These are phyloP conservation scores for Alternaria infectoria DNA, from an alignment of 2,329 filamentous ascomycete species.

Conservation along the genomic window DNA sequence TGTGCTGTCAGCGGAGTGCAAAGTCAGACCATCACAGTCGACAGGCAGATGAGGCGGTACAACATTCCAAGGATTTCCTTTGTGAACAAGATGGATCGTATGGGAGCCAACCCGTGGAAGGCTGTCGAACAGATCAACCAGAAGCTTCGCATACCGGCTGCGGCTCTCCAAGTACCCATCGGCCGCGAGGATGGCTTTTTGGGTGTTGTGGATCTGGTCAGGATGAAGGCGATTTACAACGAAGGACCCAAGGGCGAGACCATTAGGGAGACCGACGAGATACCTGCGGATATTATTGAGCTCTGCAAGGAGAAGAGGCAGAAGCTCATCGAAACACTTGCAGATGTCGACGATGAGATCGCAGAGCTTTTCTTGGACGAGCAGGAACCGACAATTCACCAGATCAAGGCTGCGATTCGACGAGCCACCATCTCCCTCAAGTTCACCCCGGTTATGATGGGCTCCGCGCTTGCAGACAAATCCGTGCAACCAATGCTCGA, in stretches of 20 bases:
- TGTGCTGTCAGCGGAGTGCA: slow-evolving; percentile 98
- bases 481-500: slow-evolving; percentile 96
- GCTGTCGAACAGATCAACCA: slow-evolving; percentile 96
- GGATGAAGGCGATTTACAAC: slow-evolving; percentile 93
- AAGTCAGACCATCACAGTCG: slow-evolving; percentile 96
- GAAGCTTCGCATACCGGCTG: slow-evolving; percentile 91
- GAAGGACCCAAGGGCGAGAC: slow-evolving; percentile 80
- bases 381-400: slow-evolving; percentile 73
- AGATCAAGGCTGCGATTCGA: slow-evolving; percentile 92
- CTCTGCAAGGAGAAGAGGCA: slow-evolving; percentile 82
- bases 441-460: slow-evolving; percentile 96
- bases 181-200: slow-evolving; percentile 89
- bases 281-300: slow-evolving; percentile 79
- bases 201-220: slow-evolving; percentile 89
- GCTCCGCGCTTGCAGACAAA: slow-evolving; percentile 92
- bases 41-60: slow-evolving; percentile 98
- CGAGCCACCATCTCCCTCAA: slow-evolving; percentile 86
- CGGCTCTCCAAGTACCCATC: slow-evolving; percentile 93
- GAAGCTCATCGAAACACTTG: slow-evolving; percentile 89
- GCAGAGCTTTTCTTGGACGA: slow-evolving; percentile 94
- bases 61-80: slow-evolving; percentile 95
- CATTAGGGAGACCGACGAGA: slow-evolving; percentile 76
- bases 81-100: slow-evolving; percentile 99
- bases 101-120: slow-evolving; percentile 98
- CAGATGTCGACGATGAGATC: slow-evolving; percentile 97